These are phyloP conservation scores for Talaromyces islandicus DNA, from an alignment of 2,329 filamentous ascomycete species.

Conservation along the genomic window DNA sequence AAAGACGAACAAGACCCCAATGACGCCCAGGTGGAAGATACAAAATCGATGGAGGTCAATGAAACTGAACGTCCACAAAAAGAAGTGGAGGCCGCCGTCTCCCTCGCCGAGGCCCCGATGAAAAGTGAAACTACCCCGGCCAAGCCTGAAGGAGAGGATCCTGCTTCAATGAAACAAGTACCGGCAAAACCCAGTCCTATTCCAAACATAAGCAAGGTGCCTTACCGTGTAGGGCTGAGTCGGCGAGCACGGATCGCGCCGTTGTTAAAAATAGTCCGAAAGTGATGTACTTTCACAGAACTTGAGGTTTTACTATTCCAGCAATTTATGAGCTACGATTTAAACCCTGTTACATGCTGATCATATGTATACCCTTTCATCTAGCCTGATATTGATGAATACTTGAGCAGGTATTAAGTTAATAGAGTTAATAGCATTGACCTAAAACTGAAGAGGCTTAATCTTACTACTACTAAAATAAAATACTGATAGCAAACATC, in stretches of 20 bases:
- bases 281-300: slow-evolving; percentile 18
- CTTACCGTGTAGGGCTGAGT: slow-evolving; percentile 45
- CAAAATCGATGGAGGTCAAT: neutral
- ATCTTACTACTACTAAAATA: neutral
- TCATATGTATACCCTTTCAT: neutral
- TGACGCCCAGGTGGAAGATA: neutral
- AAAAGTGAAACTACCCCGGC: neutral
- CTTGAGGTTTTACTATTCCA: neutral
- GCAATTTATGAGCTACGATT: neutral
- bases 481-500: neutral
- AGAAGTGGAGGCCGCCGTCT: neutral
- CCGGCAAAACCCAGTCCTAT: slow-evolving; percentile 38
- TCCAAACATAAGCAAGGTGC: slow-evolving; percentile 31
- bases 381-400: neutral
- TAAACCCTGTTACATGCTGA: neutral
- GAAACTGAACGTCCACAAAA: neutral
- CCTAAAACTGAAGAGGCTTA: neutral
- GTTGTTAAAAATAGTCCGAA: slow-evolving; percentile 40
- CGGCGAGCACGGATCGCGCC: slow-evolving; percentile 44
- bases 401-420: neutral
- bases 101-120: slow-evolving; percentile 11
- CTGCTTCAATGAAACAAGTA: neutral
- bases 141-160: slow-evolving; percentile 3
- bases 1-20: slow-evolving; percentile 5
- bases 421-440: neutral